Evolutionary conservation across 2,329 filamentous ascomycete species (phyloP).

Genomic region (Curvularia lunata): DNA sequence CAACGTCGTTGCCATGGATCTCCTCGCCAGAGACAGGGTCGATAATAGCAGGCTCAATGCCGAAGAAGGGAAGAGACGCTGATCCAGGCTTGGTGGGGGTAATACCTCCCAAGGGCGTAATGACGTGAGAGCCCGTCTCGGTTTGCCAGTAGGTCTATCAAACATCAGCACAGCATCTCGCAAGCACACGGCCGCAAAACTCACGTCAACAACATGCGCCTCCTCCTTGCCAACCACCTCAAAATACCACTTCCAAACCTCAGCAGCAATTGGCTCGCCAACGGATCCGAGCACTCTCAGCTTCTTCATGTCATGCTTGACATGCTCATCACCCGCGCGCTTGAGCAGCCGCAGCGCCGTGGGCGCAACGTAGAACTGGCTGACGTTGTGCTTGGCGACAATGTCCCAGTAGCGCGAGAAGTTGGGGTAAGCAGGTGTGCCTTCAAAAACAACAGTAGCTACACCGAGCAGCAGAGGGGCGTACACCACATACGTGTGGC

Average conservation of each 20-base stretch:
- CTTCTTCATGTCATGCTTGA: slow-evolving; percentile 86
- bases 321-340: slow-evolving; percentile 91
- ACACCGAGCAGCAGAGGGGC: slow-evolving; percentile 91
- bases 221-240: slow-evolving; percentile 93
- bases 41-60: slow-evolving; percentile 96
- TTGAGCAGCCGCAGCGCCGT: slow-evolving; percentile 93
- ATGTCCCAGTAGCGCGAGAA: slow-evolving; percentile 99
- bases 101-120: slow-evolving; percentile 88
- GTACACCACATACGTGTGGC: slow-evolving; percentile 98
- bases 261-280: slow-evolving; percentile 94
- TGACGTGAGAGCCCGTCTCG: slow-evolving; percentile 95
- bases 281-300: slow-evolving; percentile 92
- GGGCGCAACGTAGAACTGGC: slow-evolving; percentile 97
- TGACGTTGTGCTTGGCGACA: slow-evolving; percentile 91
- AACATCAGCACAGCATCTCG: slow-evolving; percentile 24
- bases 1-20: slow-evolving; percentile 93
- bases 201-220: slow-evolving; percentile 90
- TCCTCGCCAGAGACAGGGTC: slow-evolving; percentile 95
- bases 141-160: slow-evolving; percentile 99
- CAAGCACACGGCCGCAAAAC: slow-evolving; percentile 48
- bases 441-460: slow-evolving; percentile 95
- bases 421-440: slow-evolving; percentile 94
- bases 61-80: slow-evolving; percentile 96
- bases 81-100: slow-evolving; percentile 97
- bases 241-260: slow-evolving; percentile 99